Evolutionary conservation across 257 asterid species (phyloP).

Genomic region (Voacanga thouarsii): DNA sequence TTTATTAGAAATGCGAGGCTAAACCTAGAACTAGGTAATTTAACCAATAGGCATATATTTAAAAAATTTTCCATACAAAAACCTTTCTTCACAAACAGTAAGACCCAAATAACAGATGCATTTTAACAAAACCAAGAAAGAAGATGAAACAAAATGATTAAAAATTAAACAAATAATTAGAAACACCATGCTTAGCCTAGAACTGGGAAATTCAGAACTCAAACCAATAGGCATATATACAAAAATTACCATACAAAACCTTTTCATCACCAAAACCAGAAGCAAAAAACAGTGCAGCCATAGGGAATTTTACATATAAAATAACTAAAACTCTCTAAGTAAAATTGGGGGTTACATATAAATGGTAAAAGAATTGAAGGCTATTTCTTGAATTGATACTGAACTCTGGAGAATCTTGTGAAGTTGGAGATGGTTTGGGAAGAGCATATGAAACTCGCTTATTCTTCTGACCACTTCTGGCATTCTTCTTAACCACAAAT

Average conservation of each 20-base stretch:
- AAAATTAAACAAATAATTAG: background rate
- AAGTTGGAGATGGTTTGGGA: constrained; percentile 45
- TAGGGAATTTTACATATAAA: no score
- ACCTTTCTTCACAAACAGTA: background rate
- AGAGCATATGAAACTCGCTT: constrained; percentile 40
- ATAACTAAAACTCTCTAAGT: no score
- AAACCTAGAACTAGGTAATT: background rate
- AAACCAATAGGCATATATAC: background rate
- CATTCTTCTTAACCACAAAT: constrained; percentile 62
- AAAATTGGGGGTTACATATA: background rate
- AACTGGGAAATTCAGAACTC: background rate
- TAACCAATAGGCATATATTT: background rate
- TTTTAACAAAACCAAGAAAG: background rate
- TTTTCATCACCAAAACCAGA: background rate
- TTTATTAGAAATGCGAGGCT: background rate
- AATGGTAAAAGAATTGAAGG: background rate
- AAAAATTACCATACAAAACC: background rate
- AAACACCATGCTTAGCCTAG: background rate
- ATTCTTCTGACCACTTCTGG: constrained; percentile 55
- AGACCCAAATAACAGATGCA: background rate
- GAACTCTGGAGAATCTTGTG: constrained; percentile 45
- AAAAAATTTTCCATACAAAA: background rate
- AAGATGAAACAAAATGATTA: background rate
- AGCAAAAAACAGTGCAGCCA: background rate
- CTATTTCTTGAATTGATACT: constrained; percentile 4